phyloP scores from a whole-genome alignment of 805 yeast species.

The Starmerella floris region DNA sequence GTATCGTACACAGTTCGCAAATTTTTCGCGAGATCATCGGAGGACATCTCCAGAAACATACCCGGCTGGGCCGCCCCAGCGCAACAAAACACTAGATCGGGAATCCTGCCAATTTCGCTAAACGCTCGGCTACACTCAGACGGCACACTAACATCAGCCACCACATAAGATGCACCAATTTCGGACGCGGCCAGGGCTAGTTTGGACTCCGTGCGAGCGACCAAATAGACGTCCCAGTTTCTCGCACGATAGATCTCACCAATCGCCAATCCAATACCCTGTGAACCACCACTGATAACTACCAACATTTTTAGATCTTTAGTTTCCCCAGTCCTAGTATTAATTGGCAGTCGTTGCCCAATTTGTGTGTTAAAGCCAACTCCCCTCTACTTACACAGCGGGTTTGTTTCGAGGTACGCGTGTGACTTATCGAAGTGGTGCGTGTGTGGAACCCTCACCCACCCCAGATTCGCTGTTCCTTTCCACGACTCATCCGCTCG shows the following conservation, averaged over 20 bases:
- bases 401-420: too few species aligned
- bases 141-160: conserved; percentile 56
- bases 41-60: conserved; percentile 52
- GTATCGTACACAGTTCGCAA: conserved; percentile 60
- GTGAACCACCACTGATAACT: conserved; percentile 86
- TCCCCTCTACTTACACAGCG: too few species aligned
- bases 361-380: too few species aligned
- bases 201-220: conserved; percentile 61
- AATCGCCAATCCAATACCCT: conserved; percentile 76
- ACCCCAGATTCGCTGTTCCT: too few species aligned
- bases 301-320: conserved; percentile 31
- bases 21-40: conserved; percentile 47
- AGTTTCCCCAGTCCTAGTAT: too few species aligned
- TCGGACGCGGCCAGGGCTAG: conserved; percentile 38
- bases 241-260: conserved; percentile 42
- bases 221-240: conserved; percentile 56
- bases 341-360: too few species aligned
- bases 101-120: conserved; percentile 31
- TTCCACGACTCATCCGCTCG: too few species aligned
- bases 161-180: conserved; percentile 35
- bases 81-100: conserved; percentile 70
- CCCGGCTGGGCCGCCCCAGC: conserved; percentile 82
- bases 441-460: too few species aligned
- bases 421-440: too few species aligned
- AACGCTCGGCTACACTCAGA: conserved; percentile 37